Conservation (phyloP, 805 yeast species). For the Lachancea dasiensis region DNA sequence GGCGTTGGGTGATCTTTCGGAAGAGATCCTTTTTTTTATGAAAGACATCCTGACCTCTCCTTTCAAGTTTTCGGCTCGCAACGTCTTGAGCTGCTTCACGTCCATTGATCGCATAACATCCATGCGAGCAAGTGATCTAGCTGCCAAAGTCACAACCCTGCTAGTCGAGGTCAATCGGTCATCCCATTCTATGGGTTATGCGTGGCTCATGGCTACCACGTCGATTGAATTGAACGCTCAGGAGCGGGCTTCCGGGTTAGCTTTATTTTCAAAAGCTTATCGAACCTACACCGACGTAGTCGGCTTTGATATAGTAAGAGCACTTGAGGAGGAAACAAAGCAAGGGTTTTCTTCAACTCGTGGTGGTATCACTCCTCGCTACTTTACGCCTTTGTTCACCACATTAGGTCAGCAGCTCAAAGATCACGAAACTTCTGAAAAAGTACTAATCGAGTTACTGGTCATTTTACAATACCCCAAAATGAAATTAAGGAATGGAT, state of each 20-base stretch:
- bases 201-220: slow-evolving; percentile 44
- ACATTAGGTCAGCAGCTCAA: slow-evolving; percentile 33
- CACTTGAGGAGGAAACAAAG: slow-evolving; percentile 31
- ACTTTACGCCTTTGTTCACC: slow-evolving; percentile 34
- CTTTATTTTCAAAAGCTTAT: slow-evolving; percentile 32
- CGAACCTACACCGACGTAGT: slow-evolving; percentile 34
- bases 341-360: slow-evolving; percentile 13
- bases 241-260: slow-evolving; percentile 33
- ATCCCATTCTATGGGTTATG: slow-evolving; percentile 34
- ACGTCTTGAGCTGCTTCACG: slow-evolving; percentile 21
- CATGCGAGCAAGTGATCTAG: slow-evolving; percentile 5
- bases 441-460: slow-evolving; percentile 37
- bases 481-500: slow-evolving; percentile 45
- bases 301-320: slow-evolving; percentile 40
- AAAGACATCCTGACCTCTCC: slow-evolving; percentile 32
- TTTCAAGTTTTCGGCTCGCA: slow-evolving; percentile 6
- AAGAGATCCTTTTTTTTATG: slow-evolving; percentile 23
- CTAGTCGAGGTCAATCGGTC: slow-evolving; percentile 13
- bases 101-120: slow-evolving; percentile 17
- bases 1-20: slow-evolving; percentile 7
- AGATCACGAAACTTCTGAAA: slow-evolving; percentile 23
- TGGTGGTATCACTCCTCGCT: slow-evolving; percentile 25
- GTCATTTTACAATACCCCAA: slow-evolving; percentile 40
- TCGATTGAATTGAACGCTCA: slow-evolving; percentile 37
- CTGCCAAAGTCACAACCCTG: slow-evolving; percentile 10